These are phyloP conservation scores for Pulveroboletus ravenelii DNA, from an alignment of 768 basidiomycete species.

Conservation along the genomic window DNA sequence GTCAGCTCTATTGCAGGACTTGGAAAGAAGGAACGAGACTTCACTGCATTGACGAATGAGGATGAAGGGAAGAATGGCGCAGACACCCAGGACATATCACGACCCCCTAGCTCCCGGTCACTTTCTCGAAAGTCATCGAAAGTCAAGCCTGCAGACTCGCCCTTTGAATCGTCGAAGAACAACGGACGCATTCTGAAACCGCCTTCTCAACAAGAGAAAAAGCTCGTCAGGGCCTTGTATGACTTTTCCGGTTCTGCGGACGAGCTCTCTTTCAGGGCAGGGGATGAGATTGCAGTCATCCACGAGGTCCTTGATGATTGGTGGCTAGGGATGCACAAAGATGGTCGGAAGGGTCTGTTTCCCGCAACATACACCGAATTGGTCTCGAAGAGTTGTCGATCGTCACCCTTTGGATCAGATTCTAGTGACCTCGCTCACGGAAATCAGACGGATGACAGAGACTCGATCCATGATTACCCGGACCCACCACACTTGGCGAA, in stretches of 20 bases:
- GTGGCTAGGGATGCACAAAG: constrained; percentile 76
- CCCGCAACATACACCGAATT: constrained; percentile 70
- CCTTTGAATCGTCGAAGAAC: constrained; percentile 23
- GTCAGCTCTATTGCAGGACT: constrained; percentile 57
- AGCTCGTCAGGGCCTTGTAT: constrained; percentile 63
- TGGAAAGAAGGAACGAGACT: constrained; percentile 59
- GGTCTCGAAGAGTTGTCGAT: constrained; percentile 14
- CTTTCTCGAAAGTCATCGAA: constrained; percentile 27
- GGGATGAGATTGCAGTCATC: constrained; percentile 70
- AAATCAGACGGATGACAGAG: constrained; percentile 25
- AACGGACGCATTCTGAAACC: constrained; percentile 46
- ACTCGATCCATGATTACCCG: constrained; percentile 12
- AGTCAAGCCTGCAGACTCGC: constrained; percentile 20
- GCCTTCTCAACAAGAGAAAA: constrained; percentile 45
- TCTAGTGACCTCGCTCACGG: constrained; percentile 8
- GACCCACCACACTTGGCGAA: constrained; percentile 24
- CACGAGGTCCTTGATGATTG: constrained; percentile 84
- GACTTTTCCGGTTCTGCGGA: constrained; percentile 74
- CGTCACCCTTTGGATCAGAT: constrained; percentile 33
- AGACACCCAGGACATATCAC: constrained; percentile 26
- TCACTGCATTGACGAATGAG: constrained; percentile 51
- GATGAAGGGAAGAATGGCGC: constrained; percentile 28
- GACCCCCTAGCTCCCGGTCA: constrained; percentile 35
- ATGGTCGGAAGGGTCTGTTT: constrained; percentile 74
- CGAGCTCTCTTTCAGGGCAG: constrained; percentile 70